These are phyloP conservation scores for Thozetella sp. DNA, from an alignment of 495 filamentous ascomycete species.

Conservation along the genomic window DNA sequence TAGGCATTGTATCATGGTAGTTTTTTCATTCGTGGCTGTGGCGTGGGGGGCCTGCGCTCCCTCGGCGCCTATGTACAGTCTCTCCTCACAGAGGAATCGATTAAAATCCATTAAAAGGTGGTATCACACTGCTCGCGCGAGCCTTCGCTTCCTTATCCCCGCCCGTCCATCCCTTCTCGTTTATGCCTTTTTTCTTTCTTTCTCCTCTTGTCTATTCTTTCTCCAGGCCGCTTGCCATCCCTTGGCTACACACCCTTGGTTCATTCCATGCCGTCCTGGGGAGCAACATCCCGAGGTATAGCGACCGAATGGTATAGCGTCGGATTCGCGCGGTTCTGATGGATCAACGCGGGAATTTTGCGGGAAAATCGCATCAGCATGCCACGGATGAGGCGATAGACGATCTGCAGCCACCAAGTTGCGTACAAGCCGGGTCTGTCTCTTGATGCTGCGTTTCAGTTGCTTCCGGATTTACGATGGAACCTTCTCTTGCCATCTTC, in stretches of 20 bases:
- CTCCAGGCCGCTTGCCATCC: too few species aligned
- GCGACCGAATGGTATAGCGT: too few species aligned
- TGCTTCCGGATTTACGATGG: too few species aligned
- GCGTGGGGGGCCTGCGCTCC: not conserved
- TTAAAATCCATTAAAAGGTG: too few species aligned
- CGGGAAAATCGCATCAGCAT: not conserved
- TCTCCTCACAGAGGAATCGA: not conserved
- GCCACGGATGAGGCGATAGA: not conserved
- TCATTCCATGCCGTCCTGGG: too few species aligned
- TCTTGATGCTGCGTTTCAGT: not conserved
- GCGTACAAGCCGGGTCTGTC: not conserved
- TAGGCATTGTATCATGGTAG: not conserved
- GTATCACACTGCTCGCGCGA: not conserved
- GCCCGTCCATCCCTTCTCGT: too few species aligned
- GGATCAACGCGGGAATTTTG: too few species aligned
- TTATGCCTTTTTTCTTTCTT: not conserved
- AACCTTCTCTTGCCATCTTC: too few species aligned
- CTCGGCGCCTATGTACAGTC: not conserved
- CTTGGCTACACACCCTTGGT: too few species aligned
- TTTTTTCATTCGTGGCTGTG: not conserved
- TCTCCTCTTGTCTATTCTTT: constrained; percentile 17
- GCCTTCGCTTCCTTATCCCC: not conserved
- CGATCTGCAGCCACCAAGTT: not conserved
- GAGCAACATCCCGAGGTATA: too few species aligned
- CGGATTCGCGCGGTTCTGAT: too few species aligned